These are phyloP conservation scores for Oemleria cerasiformis DNA, from an alignment of 306 rosid genomes.

Conservation along the genomic window DNA sequence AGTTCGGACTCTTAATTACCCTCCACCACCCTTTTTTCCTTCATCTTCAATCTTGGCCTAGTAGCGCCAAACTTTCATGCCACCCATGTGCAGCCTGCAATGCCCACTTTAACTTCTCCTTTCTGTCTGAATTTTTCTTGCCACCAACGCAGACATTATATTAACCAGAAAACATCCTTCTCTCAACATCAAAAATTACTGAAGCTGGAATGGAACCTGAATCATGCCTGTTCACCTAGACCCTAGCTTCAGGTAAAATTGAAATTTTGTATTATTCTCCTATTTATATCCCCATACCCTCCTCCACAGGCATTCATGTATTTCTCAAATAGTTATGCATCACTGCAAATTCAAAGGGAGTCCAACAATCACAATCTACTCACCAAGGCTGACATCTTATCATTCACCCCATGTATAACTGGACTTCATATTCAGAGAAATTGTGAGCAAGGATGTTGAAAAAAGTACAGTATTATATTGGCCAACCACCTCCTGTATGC, in stretches of 20 bases:
- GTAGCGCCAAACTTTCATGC: background rate
- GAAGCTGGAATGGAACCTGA: background rate
- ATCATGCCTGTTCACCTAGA: background rate
- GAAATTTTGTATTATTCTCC: background rate
- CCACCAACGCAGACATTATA: background rate
- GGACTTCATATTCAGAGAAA: background rate
- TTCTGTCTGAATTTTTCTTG: background rate
- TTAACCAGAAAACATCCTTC: background rate
- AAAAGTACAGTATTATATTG: background rate
- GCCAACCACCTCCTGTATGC: background rate
- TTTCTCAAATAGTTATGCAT: background rate
- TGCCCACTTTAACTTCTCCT: background rate
- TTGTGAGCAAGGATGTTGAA: background rate
- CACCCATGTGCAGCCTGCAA: background rate
- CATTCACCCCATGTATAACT: background rate
- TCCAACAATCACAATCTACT: background rate
- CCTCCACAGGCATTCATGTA: background rate
- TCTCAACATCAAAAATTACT: background rate
- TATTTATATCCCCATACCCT: too few relatives aligned
- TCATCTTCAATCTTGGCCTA: background rate
- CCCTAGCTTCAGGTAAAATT: background rate
- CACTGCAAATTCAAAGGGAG: background rate
- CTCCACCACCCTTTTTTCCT: background rate
- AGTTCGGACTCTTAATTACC: background rate
- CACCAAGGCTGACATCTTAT: background rate